These are phyloP conservation scores for Fusarium pseudonygamai DNA, from an alignment of 2,329 filamentous ascomycete genomes.

Conservation along the genomic window DNA sequence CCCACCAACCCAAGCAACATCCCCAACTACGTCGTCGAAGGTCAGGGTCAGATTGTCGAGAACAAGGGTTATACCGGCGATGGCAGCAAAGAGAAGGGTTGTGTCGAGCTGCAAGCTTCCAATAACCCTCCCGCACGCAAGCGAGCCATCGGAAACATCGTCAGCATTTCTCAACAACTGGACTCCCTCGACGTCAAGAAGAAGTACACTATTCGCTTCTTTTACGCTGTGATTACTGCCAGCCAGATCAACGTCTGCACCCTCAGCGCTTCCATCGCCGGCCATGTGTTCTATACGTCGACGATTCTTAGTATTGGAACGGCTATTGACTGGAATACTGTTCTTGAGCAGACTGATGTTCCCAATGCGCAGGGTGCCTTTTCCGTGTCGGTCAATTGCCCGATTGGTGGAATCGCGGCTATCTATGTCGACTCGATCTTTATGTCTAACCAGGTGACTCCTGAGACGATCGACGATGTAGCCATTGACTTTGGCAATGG, in stretches of 20 bases:
- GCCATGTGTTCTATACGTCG: not conserved
- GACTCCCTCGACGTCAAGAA: not conserved
- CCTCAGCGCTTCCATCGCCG: conserved; percentile 13
- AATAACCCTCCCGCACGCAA: not conserved
- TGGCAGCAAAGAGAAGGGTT: conserved; percentile 8
- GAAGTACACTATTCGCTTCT: conserved; percentile 33
- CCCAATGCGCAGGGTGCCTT: not conserved
- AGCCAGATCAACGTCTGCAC: conserved; percentile 9
- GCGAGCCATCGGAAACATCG: not conserved
- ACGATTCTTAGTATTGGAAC: not conserved
- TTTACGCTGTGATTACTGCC: conserved; percentile 11
- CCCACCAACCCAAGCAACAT: not conserved
- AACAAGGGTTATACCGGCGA: conserved; percentile 12
- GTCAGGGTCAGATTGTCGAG: not conserved
- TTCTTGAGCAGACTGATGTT: not conserved
- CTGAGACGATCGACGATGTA: conserved; percentile 16
- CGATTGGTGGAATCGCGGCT: not conserved
- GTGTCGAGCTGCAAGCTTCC: not conserved
- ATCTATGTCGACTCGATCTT: conserved; percentile 34
- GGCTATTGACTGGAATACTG: conserved; percentile 4
- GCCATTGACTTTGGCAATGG: conserved; percentile 14
- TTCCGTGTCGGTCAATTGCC: conserved; percentile 3
- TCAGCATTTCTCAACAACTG: conserved; percentile 12
- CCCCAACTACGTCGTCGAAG: conserved; percentile 1
- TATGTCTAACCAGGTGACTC: conserved; percentile 34